Evolutionary conservation across 192 early-diverging fungal genomes (phyloP).

Genomic region (Obelidium mucronatum): DNA sequence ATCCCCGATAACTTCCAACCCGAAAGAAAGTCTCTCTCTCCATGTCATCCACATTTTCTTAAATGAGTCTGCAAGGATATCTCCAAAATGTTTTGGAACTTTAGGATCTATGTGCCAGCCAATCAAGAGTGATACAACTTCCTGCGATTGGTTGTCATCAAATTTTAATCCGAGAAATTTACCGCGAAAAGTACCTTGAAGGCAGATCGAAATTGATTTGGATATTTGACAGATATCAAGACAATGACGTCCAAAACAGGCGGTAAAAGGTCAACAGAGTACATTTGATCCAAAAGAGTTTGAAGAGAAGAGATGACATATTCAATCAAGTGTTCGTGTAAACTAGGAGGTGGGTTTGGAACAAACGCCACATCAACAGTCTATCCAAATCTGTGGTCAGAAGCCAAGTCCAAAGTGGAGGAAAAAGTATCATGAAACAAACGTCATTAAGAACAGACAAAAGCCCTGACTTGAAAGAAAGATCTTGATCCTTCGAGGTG

Average conservation of each 20-base stretch:
- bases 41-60: conserved; percentile 54
- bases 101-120: conserved; percentile 73
- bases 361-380: conserved; percentile 1
- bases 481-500: conserved; percentile 1
- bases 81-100: conserved; percentile 45
- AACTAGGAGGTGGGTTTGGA: background rate
- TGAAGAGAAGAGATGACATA: conserved; percentile 39
- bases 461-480: conserved; percentile 12
- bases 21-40: conserved; percentile 53
- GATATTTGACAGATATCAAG: conserved; percentile 42
- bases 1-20: conserved; percentile 59
- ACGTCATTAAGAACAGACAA: conserved; percentile 17
- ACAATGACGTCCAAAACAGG: conserved; percentile 46
- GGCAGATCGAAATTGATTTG: conserved; percentile 30
- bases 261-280: conserved; percentile 40
- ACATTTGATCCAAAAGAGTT: conserved; percentile 46
- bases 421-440: no score
- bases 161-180: no score
- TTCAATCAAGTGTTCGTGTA: conserved; percentile 21
- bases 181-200: conserved; percentile 40
- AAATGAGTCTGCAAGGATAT: conserved; percentile 56
- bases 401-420: no score
- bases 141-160: no score
- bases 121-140: conserved; percentile 71
- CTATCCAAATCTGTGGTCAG: no score